phyloP scores from a whole-genome alignment of 495 filamentous ascomycete species.

The Annulohypoxylon maeteangense region DNA sequence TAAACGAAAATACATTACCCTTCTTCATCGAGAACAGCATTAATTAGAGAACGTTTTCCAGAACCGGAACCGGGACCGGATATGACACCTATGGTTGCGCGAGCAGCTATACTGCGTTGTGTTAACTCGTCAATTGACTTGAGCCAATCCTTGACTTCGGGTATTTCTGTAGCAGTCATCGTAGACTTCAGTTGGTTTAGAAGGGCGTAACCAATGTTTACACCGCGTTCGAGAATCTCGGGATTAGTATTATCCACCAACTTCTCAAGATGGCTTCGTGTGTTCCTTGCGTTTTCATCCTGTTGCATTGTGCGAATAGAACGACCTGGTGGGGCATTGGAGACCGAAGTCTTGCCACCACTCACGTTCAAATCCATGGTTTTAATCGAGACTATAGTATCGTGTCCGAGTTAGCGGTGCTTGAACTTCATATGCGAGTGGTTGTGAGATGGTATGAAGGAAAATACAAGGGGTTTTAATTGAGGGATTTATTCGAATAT shows the following conservation, averaged over 20 bases:
- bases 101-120: slow-evolving; percentile 40
- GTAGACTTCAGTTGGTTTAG: slow-evolving; percentile 41
- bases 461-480: too few species aligned
- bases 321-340: not conserved
- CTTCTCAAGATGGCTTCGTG: slow-evolving; percentile 19
- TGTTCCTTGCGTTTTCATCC: not conserved
- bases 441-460: not conserved
- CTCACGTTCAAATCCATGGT: not conserved
- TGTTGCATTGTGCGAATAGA: not conserved
- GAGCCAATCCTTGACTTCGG: slow-evolving; percentile 52
- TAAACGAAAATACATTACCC: slow-evolving; percentile 32
- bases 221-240: slow-evolving; percentile 48
- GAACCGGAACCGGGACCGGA: slow-evolving; percentile 69
- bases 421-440: not conserved
- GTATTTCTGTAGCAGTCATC: not conserved
- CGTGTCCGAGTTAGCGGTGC: not conserved
- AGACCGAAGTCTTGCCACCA: not conserved
- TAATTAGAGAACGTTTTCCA: slow-evolving; percentile 71
- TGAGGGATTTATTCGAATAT: too few species aligned
- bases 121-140: slow-evolving; percentile 52
- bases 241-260: slow-evolving; percentile 4
- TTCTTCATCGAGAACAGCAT: slow-evolving; percentile 67
- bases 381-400: not conserved
- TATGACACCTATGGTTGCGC: slow-evolving; percentile 66
- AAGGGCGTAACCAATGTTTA: slow-evolving; percentile 37